phyloP scores from a whole-genome alignment of 2,329 filamentous ascomycete species.

The Fusarium denticulatum region DNA sequence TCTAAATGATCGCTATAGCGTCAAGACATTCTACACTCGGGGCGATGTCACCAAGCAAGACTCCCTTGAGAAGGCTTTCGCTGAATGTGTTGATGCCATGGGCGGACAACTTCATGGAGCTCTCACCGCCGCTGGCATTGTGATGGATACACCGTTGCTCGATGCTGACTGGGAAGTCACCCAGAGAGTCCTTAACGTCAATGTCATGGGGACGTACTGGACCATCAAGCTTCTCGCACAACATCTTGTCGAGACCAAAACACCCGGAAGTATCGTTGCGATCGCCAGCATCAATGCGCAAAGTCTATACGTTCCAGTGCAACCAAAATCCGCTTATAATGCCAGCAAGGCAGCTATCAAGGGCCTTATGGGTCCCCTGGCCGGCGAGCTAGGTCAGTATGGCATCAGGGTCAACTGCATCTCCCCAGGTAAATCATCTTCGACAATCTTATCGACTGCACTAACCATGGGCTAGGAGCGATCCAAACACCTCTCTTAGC shows the following conservation, averaged over 20 bases:
- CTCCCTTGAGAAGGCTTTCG: background rate
- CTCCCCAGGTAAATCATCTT: background rate
- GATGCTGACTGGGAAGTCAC: background rate
- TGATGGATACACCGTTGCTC: background rate
- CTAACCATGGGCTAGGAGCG: background rate
- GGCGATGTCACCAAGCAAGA: background rate
- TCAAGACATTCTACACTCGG: background rate
- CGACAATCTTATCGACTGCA: rapidly evolving
- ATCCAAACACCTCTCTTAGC: background rate
- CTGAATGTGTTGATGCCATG: background rate
- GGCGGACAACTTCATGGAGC: background rate
- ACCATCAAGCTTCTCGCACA: background rate
- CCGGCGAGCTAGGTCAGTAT: background rate
- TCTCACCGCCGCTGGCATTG: background rate
- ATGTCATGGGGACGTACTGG: background rate
- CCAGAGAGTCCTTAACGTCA: background rate
- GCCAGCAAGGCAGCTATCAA: background rate
- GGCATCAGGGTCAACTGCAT: slow-evolving; percentile 1
- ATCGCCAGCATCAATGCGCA: background rate
- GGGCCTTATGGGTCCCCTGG: background rate
- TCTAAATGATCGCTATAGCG: background rate
- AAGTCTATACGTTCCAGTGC: background rate
- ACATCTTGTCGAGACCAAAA: background rate
- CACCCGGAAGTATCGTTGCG: background rate
- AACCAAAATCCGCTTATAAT: background rate